phyloP scores from a whole-genome alignment of 2,329 filamentous ascomycete species.

The Scorias spongiosa region DNA sequence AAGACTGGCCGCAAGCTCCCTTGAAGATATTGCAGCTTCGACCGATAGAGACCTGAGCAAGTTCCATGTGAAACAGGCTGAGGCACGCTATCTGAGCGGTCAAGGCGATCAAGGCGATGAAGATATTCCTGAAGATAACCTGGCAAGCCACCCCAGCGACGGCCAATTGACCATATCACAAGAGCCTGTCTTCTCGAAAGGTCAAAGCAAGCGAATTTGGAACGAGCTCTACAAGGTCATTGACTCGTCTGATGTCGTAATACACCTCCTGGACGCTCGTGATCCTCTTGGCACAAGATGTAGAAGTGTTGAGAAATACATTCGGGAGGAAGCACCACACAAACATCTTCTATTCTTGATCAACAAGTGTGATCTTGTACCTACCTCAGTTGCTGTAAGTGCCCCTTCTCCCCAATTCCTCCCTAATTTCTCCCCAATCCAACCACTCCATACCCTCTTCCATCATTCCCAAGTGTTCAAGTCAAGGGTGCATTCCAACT shows the following conservation, averaged over 20 bases:
- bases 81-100: conserved; percentile 62
- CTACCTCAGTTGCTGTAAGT: conserved; percentile 90
- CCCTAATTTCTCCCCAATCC: conserved; percentile 6
- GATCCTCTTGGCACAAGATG: conserved; percentile 85
- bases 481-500: conserved; percentile 65
- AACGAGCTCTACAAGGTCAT: conserved; percentile 90
- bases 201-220: conserved; percentile 91
- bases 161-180: conserved; percentile 30
- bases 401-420: conserved; percentile 5
- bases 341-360: conserved; percentile 86
- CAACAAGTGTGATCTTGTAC: conserved; percentile 87
- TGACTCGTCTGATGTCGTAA: conserved; percentile 85
- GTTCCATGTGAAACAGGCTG: conserved; percentile 68
- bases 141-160: conserved; percentile 7
- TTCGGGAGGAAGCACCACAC: conserved; percentile 82
- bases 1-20: conserved; percentile 68
- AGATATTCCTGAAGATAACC: conserved; percentile 11
- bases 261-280: conserved; percentile 85
- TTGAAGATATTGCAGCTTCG: conserved; percentile 67
- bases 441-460: conserved; percentile 12
- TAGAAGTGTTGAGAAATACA: conserved; percentile 80
- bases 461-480: conserved; percentile 60
- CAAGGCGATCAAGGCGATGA: conserved; percentile 43
- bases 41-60: conserved; percentile 66
- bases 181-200: conserved; percentile 77